A percentile compares a stretch with the other conserved stretches of the same genome.
These are phyloP conservation scores for Angomonas ambiguus DNA, from an alignment of 208 protist species.

Conservation along the genomic window DNA sequence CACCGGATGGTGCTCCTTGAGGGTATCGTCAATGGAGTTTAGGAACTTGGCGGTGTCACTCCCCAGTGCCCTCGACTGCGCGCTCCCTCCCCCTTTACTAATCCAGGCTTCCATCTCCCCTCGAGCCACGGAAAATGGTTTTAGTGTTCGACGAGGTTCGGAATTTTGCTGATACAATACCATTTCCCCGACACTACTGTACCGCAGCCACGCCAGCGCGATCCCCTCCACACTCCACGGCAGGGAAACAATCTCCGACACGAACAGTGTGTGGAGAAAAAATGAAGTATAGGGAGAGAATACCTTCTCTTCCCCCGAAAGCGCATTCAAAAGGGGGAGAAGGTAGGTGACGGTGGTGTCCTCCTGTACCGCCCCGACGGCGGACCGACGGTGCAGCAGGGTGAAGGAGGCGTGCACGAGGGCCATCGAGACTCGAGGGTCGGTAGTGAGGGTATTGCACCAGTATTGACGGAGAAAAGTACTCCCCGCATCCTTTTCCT, in stretches of 20 bases:
- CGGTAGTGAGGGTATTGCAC: background rate
- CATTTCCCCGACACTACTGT: conserved; percentile 13
- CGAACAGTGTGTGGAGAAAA: conserved; percentile 10
- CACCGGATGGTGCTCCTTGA: conserved; percentile 5
- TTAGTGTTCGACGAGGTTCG: background rate
- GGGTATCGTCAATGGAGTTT: background rate
- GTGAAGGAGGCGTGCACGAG: conserved; percentile 31
- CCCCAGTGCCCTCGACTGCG: background rate
- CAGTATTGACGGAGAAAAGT: background rate
- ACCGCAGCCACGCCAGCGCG: conserved; percentile 31
- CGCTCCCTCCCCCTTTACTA: background rate
- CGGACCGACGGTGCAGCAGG: conserved; percentile 34
- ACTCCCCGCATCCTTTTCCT: background rate
- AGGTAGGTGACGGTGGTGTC: conserved; percentile 16
- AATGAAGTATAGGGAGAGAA: conserved; percentile 2
- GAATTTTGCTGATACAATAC: background rate
- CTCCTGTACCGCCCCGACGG: conserved; percentile 28
- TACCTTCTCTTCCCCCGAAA: background rate
- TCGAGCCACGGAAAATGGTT: background rate
- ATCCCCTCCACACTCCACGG: conserved; percentile 36
- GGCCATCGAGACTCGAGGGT: conserved; percentile 17
- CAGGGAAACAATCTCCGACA: conserved; percentile 18
- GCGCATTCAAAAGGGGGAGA: conserved; percentile 25
- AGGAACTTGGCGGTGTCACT: background rate
- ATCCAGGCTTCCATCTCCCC: background rate